Evolutionary conservation across 495 filamentous ascomycete species (phyloP).

Genomic region (Podospora pseudoanserina): DNA sequence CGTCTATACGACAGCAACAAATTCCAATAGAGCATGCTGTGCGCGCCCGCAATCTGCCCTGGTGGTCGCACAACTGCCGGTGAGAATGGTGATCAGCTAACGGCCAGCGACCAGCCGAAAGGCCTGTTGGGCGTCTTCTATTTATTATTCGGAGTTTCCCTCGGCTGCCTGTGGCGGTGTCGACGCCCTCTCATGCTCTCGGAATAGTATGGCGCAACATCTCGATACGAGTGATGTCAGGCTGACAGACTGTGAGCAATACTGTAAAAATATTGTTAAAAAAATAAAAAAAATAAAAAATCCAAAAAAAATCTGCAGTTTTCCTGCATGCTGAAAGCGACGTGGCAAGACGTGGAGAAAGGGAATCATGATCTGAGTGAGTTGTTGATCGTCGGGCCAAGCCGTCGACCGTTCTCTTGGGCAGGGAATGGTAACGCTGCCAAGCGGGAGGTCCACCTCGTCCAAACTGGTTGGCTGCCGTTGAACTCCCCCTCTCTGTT

Average conservation of each 20-base stretch:
- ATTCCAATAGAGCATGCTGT: constrained; percentile 2
- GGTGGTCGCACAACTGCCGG: not conserved
- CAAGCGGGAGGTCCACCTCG: constrained; percentile 6
- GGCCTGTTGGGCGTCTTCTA: not conserved
- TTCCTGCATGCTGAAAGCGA: constrained; percentile 5
- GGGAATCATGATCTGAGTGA: constrained; percentile 10
- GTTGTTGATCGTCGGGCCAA: constrained; percentile 15
- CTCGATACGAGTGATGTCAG: not conserved
- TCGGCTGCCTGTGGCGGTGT: not conserved
- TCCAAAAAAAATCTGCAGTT: not conserved
- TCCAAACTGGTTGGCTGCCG: constrained; percentile 10
- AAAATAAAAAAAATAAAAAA: not conserved
- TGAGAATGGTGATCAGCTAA: not conserved
- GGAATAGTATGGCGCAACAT: not conserved
- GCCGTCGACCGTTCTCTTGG: constrained; percentile 1
- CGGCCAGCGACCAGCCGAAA: not conserved
- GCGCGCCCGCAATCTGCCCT: not conserved
- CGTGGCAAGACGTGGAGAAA: constrained; percentile 14
- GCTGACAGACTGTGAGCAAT: not conserved
- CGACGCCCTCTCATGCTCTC: not conserved
- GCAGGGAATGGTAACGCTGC: constrained; percentile 8
- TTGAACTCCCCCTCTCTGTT: constrained; percentile 3
- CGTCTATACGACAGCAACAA: constrained; percentile 3
- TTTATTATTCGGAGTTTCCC: not conserved
- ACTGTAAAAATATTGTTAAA: not conserved